phyloP scores from a whole-genome alignment of 345 rosid species.

The Clarkia xantiana region DNA sequence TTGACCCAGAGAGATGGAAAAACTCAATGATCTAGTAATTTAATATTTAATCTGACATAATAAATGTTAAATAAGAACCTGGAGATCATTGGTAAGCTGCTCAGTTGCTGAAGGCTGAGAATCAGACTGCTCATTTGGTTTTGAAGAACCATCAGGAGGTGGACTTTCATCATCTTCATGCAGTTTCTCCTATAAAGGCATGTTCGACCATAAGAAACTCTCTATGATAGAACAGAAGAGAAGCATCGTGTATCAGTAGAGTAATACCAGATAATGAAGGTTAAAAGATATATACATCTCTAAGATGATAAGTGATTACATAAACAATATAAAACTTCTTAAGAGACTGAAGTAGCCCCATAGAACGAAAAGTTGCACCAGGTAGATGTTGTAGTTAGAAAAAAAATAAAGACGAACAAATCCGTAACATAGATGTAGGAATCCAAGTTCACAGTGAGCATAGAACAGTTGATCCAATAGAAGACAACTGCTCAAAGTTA shows the following conservation, averaged over 20 bases:
- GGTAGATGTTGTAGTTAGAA: too few species aligned
- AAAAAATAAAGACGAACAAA: too few species aligned
- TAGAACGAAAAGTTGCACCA: too few species aligned
- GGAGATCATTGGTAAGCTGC: slow-evolving; percentile 21
- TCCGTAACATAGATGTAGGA: too few species aligned
- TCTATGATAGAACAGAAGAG: neutral
- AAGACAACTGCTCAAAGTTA: too few species aligned
- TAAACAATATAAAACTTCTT: too few species aligned
- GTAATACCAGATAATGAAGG: too few species aligned
- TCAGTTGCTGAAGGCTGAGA: slow-evolving; percentile 25
- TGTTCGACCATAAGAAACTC: neutral
- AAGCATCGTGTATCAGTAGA: neutral
- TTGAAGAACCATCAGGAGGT: slow-evolving; percentile 18
- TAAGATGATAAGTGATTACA: too few species aligned
- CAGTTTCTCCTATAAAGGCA: slow-evolving; percentile 26
- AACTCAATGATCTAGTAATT: neutral
- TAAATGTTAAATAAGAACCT: slow-evolving; percentile 30
- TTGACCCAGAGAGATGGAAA: neutral
- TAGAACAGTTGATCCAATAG: too few species aligned
- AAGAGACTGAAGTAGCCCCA: too few species aligned
- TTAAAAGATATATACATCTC: too few species aligned
- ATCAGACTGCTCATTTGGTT: slow-evolving; percentile 24
- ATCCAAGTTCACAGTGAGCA: too few species aligned
- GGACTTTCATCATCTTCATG: slow-evolving; percentile 31
- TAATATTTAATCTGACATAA: neutral